These are phyloP conservation scores for Chlorokybus atmophyticus DNA, from an alignment of 139 green algal genomes.

Conservation along the genomic window DNA sequence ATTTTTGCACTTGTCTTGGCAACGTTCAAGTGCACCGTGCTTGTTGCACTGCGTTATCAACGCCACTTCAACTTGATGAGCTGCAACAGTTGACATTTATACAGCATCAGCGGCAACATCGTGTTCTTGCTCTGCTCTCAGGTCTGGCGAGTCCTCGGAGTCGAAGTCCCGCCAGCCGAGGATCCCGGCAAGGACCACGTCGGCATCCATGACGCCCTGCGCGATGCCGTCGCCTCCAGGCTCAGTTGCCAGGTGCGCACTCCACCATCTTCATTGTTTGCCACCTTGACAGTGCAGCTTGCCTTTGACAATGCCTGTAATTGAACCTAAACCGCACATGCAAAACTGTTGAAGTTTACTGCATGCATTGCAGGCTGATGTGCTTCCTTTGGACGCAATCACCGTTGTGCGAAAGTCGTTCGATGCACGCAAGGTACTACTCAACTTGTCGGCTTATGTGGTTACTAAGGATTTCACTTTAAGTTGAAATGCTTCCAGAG, in stretches of 20 bases:
- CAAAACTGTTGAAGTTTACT: neutral
- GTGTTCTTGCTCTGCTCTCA: no score
- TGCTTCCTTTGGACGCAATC: conserved; percentile 1
- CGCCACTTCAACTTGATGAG: no score
- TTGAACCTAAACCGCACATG: neutral
- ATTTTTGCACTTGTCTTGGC: no score
- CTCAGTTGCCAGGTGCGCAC: conserved; percentile 24
- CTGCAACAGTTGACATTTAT: no score
- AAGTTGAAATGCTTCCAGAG: neutral
- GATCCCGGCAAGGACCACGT: conserved; percentile 54
- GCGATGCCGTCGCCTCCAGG: conserved; percentile 12
- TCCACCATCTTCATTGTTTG: no score
- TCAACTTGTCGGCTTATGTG: neutral
- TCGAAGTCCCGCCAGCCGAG: conserved; percentile 25
- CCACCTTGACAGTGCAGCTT: neutral
- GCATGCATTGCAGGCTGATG: conserved; percentile 8
- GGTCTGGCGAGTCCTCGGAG: no score
- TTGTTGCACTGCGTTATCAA: no score
- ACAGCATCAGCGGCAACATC: no score
- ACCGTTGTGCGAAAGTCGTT: conserved; percentile 24
- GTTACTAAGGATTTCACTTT: neutral
- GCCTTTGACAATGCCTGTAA: neutral
- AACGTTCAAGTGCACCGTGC: no score
- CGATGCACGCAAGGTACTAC: conserved; percentile 16
- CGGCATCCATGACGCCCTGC: conserved; percentile 18